These are phyloP conservation scores for Aureobasidium sp. DNA, from an alignment of 2,329 filamentous ascomycete genomes.

Conservation along the genomic window DNA sequence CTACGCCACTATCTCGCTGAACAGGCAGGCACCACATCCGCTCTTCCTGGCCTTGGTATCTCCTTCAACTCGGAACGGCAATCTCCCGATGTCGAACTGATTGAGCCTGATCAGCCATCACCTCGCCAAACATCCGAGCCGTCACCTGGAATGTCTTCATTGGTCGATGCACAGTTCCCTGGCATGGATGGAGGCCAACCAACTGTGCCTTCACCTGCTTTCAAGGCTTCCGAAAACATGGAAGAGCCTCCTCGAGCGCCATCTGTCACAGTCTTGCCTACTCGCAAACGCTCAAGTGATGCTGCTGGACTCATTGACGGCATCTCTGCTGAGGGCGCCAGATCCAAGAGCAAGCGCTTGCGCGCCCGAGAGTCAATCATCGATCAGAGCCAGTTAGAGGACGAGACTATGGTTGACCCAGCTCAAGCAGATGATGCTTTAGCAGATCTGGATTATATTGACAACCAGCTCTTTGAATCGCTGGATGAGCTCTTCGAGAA, in stretches of 20 bases:
- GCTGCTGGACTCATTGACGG: slow-evolving; percentile 52
- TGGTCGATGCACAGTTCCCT: slow-evolving; percentile 25
- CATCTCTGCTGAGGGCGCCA: slow-evolving; percentile 45
- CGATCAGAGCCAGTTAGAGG: slow-evolving; percentile 33
- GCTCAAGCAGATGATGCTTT: slow-evolving; percentile 12
- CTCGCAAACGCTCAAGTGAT: slow-evolving; percentile 55
- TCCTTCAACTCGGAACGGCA: slow-evolving; percentile 21
- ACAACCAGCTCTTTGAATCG: slow-evolving; percentile 3
- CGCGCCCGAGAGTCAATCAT: slow-evolving; percentile 52
- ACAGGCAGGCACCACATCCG: slow-evolving; percentile 21
- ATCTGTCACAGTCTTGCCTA: slow-evolving; percentile 30
- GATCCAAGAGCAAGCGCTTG: slow-evolving; percentile 54
- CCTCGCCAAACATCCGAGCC: not conserved
- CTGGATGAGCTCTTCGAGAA: slow-evolving; percentile 5
- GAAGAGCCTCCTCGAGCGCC: not conserved
- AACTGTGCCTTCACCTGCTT: slow-evolving; percentile 19
- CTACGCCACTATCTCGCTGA: slow-evolving; percentile 25
- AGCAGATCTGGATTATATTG: slow-evolving; percentile 12
- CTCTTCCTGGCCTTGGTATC: slow-evolving; percentile 22
- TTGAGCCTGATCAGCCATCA: slow-evolving; percentile 1
- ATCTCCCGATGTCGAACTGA: not conserved
- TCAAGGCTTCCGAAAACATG: not conserved
- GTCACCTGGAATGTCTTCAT: not conserved
- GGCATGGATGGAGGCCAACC: slow-evolving; percentile 26
- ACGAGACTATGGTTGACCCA: slow-evolving; percentile 19